Base-by-base conservation (phyloP, 2,329 filamentous ascomycete species). In the Trichoderma sp. region DNA sequence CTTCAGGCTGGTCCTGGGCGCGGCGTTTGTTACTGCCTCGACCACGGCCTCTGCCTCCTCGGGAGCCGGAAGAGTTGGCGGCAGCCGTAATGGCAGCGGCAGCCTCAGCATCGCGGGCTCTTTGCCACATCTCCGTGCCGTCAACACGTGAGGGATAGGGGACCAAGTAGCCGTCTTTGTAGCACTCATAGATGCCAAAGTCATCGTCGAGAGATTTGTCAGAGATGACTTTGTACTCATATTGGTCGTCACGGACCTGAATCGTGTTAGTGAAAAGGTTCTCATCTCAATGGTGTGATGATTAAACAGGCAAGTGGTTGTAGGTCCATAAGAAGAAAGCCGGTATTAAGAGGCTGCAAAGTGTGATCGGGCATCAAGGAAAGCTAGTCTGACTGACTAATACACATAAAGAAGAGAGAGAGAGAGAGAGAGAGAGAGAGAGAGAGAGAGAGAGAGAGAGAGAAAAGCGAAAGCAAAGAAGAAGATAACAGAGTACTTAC, bases 1-100 rank as follows among this genome's bases (percentile, higher is more conserved):
- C 82, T 24, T 86, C 85, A 1, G 80, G 80, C 70, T 84, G 83
- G 32, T 82, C 83, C 16, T 81, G 82, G 6, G 85, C 82, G 73
- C 83, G 86, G 28, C 86, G 83, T 78, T 87, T 88, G 70, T 74
- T 76, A 65, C 74, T 75, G 39, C 75, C 78, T 59, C 74, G 79
- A 56, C 73, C 79, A 73, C 72, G 76, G 63, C 76, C 77, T 21
- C 68, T 77, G 39, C 68, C 56, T 52, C 69, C 75, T 70, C 71
- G 79, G 71, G 71, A 74, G 43, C 75, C 72, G 37, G 74, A 74
- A 66, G 73, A 70, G 37, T 73, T 72, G 26, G 74, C 73, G 59
- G 73, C 69, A 32, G 71, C 70, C 16, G 75, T 72, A 43, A 75
- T 74, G 28, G 75, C 78, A 66, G 77, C 79, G 66, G 79, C 76